Evolutionary conservation across 1,284 basidiomycete genomes (phyloP), one percentile per base, ranked within the genome.

Genomic region (Pholiota adiposa): DNA sequence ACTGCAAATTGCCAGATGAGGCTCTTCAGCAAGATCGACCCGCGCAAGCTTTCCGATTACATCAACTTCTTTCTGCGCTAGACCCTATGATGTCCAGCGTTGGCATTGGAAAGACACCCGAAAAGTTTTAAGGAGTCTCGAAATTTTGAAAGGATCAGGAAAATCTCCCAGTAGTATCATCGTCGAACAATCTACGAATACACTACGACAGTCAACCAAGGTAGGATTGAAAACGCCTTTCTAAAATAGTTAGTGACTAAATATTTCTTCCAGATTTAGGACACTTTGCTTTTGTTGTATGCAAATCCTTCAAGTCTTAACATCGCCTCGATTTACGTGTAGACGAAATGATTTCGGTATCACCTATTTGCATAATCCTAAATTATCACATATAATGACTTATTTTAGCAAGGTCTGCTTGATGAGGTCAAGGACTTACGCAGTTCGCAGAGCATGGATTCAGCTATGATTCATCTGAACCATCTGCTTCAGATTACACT

Each of bases 51-150:
- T 79, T 85, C 55, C 71, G 77, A 23, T 73, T 98, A 5, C 86
- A 96, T 74, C 77, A 75, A 7, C 77, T 98, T 2, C 77, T 99
- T 2, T 72, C 80, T 2, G 73, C 77, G 0, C 77, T 99, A 5
- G 97, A 99, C 70, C 88, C 88, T 0, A 69, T 72, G 0, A 88
- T 96, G 59, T 94, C 93, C 79, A 78, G 14, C 80, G 96, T 62
- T 99, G 97, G 97, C 97, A 99, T 73, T 97, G 95, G 93, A 85
- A 83, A 62, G 97, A 99, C 69, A 89, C 92, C 0, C 82, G 97
- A 18, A 99, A 98, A 72, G 90, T 98, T 1, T 74, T 93, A 21
- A 83, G 96, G 25, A 92, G 86, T 62, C 74, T 99, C 1, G 83
- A 86, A 48, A 88, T 98, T 31, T 88, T 96, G 63, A 88, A 87